Conservation (phyloP, 352 stramenopile species). For the Globisporangium alternatum region DNA sequence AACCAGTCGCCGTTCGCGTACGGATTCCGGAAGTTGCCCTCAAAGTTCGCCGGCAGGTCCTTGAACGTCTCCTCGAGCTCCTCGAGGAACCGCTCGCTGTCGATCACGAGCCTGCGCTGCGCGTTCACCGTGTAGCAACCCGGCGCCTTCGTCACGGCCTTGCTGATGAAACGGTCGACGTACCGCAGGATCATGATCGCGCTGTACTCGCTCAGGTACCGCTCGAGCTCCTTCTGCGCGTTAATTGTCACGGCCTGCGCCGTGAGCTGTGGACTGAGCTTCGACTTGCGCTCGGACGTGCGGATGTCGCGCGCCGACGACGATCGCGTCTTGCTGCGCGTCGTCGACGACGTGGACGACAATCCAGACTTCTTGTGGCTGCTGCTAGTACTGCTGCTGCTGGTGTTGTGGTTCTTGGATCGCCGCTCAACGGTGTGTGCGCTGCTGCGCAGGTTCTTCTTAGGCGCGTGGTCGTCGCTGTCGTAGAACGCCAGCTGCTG, state of each 20-base stretch:
- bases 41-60: constrained; percentile 55
- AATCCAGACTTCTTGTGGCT: constrained; percentile 10
- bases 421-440: constrained; percentile 4
- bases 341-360: constrained; percentile 19
- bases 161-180: constrained; percentile 76
- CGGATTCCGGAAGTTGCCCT: constrained; percentile 43
- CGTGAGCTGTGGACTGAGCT: constrained; percentile 55
- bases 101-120: constrained; percentile 50
- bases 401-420: background rate
- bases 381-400: background rate
- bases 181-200: constrained; percentile 82
- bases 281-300: constrained; percentile 51
- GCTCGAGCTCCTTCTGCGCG: constrained; percentile 70
- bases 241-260: constrained; percentile 63
- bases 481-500: constrained; percentile 4
- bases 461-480: background rate
- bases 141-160: constrained; percentile 60
- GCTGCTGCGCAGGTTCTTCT: constrained; percentile 12
- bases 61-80: constrained; percentile 66
- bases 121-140: constrained; percentile 65
- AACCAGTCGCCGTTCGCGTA: constrained; percentile 40
- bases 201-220: constrained; percentile 67
- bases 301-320: constrained; percentile 43
- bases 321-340: constrained; percentile 31
- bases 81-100: constrained; percentile 60